Base-by-base conservation (phyloP, 352 stramenopile genomes). In the Phytophthora tubulina region DNA sequence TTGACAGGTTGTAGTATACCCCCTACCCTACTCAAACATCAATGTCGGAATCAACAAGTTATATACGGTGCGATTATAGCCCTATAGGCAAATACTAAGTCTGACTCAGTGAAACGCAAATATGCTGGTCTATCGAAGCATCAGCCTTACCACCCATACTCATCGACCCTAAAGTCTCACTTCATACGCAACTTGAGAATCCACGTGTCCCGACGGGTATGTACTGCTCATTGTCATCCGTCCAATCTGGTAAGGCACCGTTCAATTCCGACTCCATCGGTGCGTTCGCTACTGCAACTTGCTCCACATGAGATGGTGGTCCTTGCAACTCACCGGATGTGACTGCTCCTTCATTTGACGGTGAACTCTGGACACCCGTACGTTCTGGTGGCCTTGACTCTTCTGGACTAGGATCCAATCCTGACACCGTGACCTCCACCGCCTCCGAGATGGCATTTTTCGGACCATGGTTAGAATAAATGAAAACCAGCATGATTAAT, bases 151-250 rank as follows among this genome's bases (percentile, higher is more conserved):
- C 31, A 55, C 48, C n/a, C 48, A 0, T 41, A 31, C 8, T 55
- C 17, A 17, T 17, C 27, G 41, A 42, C 7, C 7, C 8, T 45
- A 45, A 13, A 58, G 14, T 13, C 33, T 58, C 51, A 58, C n/a
- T 5, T 35, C 17, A 35, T 46, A 58, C 51, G 11, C 51, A 44
- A 33, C 33, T 3, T 46, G 32, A n/a, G 17, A 8, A 33, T 51
- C 45, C 21, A 27, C 21, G 21, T 2, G 21, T 27, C 17, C 32
- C 50, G 32, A 57, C 33, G 50, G 31, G 45, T 3, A 4, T 14
- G 21, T 57, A 57, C 46, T 53, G 46, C n/a, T 38, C 46, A 53
- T 53, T 21, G 10, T 53, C 46, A 53, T 38, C 21, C 8, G 9
- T 30, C 46, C 46, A 53, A 53, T 36, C 39, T 5, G 4, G 42